Base-by-base conservation (phyloP, 1,284 basidiomycete species). In the Cryptococcus sp. region DNA sequence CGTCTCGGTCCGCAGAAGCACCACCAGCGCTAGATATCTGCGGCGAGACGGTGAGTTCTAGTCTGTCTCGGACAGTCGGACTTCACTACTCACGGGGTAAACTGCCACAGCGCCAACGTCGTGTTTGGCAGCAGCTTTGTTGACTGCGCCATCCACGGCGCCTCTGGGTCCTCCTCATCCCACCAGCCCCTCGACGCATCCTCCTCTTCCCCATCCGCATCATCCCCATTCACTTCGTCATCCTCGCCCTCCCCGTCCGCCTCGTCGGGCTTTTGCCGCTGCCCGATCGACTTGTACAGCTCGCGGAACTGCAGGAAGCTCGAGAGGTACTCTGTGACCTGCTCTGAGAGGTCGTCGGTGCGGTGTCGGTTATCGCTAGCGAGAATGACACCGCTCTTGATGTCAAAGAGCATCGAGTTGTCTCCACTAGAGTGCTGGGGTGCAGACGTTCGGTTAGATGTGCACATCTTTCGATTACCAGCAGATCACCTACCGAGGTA, bases 371-470 rank as follows among this genome's bases (percentile, higher is more conserved):
- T 76, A 71, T 98, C 95, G 6, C 93, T 92, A 1, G 92, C 92
- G 20, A 98, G 82, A 67, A 93, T 95, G 36, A 98, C 81, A 52
- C 91, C 83, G 18, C 91, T 91, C 5, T 83, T 83, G 4, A 86
- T 85, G 72, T 98, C 95, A 67, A 97, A 97, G 12, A 98, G 77
- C 73, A 94, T 97, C 0, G 90, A 89, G 74, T 96, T 97, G 40
- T 90, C 87, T 45, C 93, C 88, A 66, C 89, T 87, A 1, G 89
- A 93, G 59, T 91, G 90, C 86, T 92, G 28, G n/a, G n/a, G n/a
- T n/a, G n/a, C n/a, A 53, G 9, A 20, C 21, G 24, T 3, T 6
- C 15, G 16, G 7, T 23, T 35, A 20, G 36, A 48, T 40, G 38
- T 49, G 23, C 13, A n/a, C 15, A 12, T 16, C 21, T 11, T 24